Base-by-base conservation (phyloP, 1,139 yeast genomes). In the Yamadazyma membranifaciens region DNA sequence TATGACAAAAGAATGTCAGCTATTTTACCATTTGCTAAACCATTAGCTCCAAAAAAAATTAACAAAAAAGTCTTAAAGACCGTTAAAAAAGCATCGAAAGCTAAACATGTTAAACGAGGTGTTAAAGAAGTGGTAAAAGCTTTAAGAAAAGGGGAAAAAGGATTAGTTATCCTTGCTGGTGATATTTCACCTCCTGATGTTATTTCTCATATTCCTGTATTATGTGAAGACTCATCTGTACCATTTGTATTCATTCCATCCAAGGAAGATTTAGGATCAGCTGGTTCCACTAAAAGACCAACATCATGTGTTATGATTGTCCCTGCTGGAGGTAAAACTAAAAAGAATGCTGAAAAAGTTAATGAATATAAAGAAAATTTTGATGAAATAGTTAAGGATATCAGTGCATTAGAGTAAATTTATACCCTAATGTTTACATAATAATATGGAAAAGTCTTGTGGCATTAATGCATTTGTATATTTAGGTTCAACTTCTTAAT, bases 121-220 rank as follows among this genome's bases (percentile, higher is more conserved):
- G 98, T 92, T 44, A 94, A 94, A 69, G 99, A 94, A 69, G 98
- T 92, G 35, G 98, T 92, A 56, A 94, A 94, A 72, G 94, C 98
- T 30, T 78, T 94, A 52, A 82, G 98, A 74, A 92, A 92, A 70
- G 98, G 98, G 51, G 98, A 91, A 65, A 92, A 92, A 70, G 99
- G 98, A 41, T 77, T 94, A 42, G 98, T 94, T 31, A 73, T 94
- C 52, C 81, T 94, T 67, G 98, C 99, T 33, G 98, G 98, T 50
- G 99, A 94, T 62, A 92, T 94, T 51, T 89, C 95, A 39, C 99
- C 99, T 42, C 81, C 92, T 41, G 99, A 94, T 63, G 98, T 94
- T 38, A 87, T 94, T 54, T 89, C 97, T 34, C 99, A 94, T 63
- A 79, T 94, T 45, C 99, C 99, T 43, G 97, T 94, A 38, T 78